Evolutionary conservation across 2,329 filamentous ascomycete species (phyloP), one percentile per base, ranked within the genome.

Genomic region (Bipolaris sorokiniana): DNA sequence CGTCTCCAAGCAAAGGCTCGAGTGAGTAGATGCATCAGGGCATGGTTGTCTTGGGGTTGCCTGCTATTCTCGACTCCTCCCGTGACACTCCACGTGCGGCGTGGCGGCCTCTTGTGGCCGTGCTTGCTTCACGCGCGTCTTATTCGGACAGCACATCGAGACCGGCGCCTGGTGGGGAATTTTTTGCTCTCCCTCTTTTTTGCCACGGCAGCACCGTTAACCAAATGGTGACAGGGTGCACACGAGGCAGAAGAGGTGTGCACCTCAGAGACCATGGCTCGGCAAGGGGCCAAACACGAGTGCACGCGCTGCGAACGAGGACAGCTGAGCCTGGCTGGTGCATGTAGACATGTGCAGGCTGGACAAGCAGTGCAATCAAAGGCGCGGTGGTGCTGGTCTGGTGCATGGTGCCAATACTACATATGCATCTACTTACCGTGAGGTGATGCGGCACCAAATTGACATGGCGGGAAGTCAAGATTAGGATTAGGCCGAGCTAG

Each of bases 181-280:
- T 23, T 51, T 48, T 54, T 54, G 28, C 26, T 28, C 46, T 26
- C 13, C 51, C 48, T 53, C 36, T 31, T 11, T 54, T 47, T 54
- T 42, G 58, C 58, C 58, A 56, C 58, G 26, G 51, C 42, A 48
- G 31, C 44, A 47, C 48, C 51, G 28, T 23, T 33, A 34, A 48
- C 18, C 48, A 51, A 18, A 55, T 37, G 51, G 58, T 46, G 41
- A 18, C 41, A 22, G 26, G n/a, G 20, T 49, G 42, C 58, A 33
- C 49, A 54, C 54, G 54, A 58, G 41, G 33, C 42, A 34, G 42
- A 41, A 44, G 45, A 49, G 41, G 51, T 37, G 28, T 55, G 42
- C 40, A 54, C 57, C 49, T 41, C n/a, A 22, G 15, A 22, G 38
- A 23, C 40, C 20, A 42, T 7, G 40, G 13, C 7, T 42, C 38